Base-by-base conservation (phyloP, 208 protist species). In the Leishmania tropica region DNA sequence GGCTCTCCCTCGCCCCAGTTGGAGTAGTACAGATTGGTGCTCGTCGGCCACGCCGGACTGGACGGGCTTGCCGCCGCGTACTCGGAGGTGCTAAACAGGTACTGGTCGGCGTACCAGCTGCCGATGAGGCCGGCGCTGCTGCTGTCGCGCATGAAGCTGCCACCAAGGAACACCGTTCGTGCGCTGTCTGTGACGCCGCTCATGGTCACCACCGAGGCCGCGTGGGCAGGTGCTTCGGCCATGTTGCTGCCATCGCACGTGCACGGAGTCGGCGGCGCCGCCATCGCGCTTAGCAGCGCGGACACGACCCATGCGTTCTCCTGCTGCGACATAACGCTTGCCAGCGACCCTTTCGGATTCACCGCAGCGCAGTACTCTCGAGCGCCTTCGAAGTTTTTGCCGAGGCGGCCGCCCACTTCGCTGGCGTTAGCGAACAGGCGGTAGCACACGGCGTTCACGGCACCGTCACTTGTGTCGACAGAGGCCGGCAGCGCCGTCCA, bases 11-110 rank as follows among this genome's bases (percentile, higher is more conserved):
- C 58, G 10, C 80, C 86, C 92, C 92, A 95, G 76, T 91, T 79
- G 10, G 73, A 19, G 70, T 83, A 95, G 80, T 89, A 88, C 51
- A 40, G 64, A 54, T 95, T 92, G 70, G 47, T 17, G 31, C 47
- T 48, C 35, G 90, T 95, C 42, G 92, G 92, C 92, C 92, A 95
- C 70, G 87, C 70, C 4, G 89, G 89, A 76, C 89, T 95, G 28
- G 87, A 92, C 47, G 86, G 88, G 17, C 51, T 76, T 40, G 87
- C 75, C n/a, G 37, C 56, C 19, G 77, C 81, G 75, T 75, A 83
- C 48, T 78, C 82, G 35, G 53, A 84, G 21, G 84, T 81, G 67
- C 81, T 86, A 83, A 88, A 93, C 78, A 85, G 83, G 31, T 83
- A 81, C 56, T 68, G 53, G 35, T 91, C 88, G 51, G 81, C 89